These are phyloP conservation scores for Colletotrichum sp. DNA, from an alignment of 2,329 filamentous ascomycete species.

Conservation along the genomic window DNA sequence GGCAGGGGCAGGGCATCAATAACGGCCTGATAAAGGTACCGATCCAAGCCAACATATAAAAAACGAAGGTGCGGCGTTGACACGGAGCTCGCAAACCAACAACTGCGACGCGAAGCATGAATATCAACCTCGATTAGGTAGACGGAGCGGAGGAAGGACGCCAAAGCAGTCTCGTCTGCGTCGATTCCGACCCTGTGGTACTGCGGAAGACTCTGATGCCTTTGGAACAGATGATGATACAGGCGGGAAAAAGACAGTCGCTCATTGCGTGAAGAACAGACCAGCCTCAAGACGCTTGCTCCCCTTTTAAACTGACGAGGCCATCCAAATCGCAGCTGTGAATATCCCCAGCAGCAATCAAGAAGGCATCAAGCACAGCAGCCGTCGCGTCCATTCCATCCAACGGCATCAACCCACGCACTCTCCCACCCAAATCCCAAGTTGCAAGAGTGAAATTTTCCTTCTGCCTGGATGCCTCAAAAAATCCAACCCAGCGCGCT, in stretches of 20 bases:
- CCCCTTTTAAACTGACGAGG: not conserved
- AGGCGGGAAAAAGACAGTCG: not conserved
- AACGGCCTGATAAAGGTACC: too few species aligned
- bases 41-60: too few species aligned
- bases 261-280: not conserved
- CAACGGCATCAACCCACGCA: not conserved
- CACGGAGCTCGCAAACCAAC: not conserved
- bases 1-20: too few species aligned
- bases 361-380: too few species aligned
- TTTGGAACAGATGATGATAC: not conserved
- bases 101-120: accelerated
- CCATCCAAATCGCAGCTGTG: not conserved
- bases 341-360: too few species aligned
- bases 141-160: not conserved
- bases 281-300: not conserved
- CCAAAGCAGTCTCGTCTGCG: not conserved
- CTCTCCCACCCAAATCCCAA: not conserved
- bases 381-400: too few species aligned
- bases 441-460: not conserved
- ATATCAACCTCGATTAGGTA: not conserved
- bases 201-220: not conserved
- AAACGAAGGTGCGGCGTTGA: not conserved
- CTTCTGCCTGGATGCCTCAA: not conserved
- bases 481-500: not conserved
- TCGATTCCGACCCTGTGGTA: not conserved